phyloP scores from a whole-genome alignment of 129 eudicot species.

The Saposhnikovia divaricata region DNA sequence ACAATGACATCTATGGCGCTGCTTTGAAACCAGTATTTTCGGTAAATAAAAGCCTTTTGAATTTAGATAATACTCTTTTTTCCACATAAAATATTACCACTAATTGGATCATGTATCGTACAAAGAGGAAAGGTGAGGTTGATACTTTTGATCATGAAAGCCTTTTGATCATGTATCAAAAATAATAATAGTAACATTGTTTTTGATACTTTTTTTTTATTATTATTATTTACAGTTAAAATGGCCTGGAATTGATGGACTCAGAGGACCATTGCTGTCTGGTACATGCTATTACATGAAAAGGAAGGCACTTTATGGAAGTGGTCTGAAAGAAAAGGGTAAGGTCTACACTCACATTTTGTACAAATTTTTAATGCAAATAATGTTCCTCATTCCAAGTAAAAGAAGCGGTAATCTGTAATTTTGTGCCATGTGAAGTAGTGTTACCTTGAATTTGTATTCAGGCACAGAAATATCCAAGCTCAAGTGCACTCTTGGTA shows the following conservation, averaged over 20 bases:
- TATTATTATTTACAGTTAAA: constrained; percentile 10
- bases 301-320: constrained; percentile 33
- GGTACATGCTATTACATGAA: constrained; percentile 38
- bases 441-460: background rate
- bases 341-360: background rate
- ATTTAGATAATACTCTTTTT: background rate
- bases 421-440: background rate
- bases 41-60: background rate
- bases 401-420: background rate
- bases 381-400: background rate
- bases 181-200: background rate
- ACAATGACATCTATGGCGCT: constrained; percentile 37
- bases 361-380: background rate
- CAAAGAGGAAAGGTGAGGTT: too few relatives aligned
- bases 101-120: background rate
- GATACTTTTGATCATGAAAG: too few relatives aligned
- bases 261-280: constrained; percentile 27
- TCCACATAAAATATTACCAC: background rate
- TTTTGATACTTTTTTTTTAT: background rate
- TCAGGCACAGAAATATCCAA: constrained; percentile 15
- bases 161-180: too few relatives aligned
- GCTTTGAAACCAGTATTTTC: background rate
- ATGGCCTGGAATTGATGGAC: constrained; percentile 37
- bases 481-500: constrained; percentile 15
- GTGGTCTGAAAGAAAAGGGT: background rate